A percentile compares a stretch with the other conserved stretches of the same genome.
Evolutionary conservation across 768 basidiomycete species (phyloP).

Genomic region (Hericium alpestre): DNA sequence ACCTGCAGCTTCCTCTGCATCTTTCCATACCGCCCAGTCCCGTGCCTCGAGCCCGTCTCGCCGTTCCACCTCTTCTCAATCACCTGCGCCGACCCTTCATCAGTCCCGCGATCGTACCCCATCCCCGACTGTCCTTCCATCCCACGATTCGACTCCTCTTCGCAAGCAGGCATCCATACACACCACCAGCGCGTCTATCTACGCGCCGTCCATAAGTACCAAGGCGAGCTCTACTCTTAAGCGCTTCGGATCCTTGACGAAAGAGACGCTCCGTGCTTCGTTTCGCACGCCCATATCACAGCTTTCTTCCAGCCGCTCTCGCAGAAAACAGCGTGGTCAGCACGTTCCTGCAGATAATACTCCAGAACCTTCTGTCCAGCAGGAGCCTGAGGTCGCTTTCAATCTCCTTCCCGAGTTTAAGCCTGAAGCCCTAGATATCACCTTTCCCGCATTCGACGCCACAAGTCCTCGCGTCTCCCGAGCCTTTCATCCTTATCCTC

Average conservation of each 20-base stretch:
- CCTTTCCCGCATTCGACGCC: slow-evolving; percentile 8
- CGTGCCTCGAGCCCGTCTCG: slow-evolving; percentile 4
- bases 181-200: slow-evolving; percentile 1
- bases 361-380: slow-evolving; percentile 2
- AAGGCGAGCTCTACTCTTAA: slow-evolving; percentile 10
- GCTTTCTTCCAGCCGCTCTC: slow-evolving; percentile 1
- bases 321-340: slow-evolving; percentile 6
- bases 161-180: not conserved
- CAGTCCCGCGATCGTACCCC: not conserved
- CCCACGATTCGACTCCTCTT: slow-evolving; percentile 1
- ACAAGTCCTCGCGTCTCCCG: slow-evolving; percentile 6
- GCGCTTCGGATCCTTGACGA: slow-evolving; percentile 11
- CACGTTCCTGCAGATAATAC: slow-evolving; percentile 9
- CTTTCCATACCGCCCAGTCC: slow-evolving; percentile 14
- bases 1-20: slow-evolving; percentile 10
- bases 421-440: slow-evolving; percentile 11
- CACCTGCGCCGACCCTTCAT: not conserved
- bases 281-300: slow-evolving; percentile 10
- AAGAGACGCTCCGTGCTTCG: slow-evolving; percentile 11
- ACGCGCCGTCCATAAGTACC: slow-evolving; percentile 8
- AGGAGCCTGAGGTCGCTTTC: not conserved
- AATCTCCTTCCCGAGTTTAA: slow-evolving; percentile 9
- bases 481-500: slow-evolving; percentile 3
- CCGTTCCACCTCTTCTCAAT: not conserved
- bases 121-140: slow-evolving; percentile 5